These are phyloP conservation scores for Aeschynomene evenia DNA, from an alignment of 306 rosid genomes.

Conservation along the genomic window DNA sequence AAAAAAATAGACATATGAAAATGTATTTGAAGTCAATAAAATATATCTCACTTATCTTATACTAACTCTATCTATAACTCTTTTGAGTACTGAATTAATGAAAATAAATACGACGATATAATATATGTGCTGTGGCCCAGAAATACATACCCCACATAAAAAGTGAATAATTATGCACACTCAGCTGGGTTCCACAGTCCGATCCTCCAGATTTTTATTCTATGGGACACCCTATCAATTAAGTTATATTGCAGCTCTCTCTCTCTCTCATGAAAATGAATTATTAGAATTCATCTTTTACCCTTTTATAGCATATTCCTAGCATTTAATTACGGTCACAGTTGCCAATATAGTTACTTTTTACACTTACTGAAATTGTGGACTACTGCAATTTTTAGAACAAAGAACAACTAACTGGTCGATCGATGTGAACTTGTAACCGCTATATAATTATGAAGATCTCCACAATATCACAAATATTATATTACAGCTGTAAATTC, in stretches of 20 bases:
- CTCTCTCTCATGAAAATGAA: not conserved
- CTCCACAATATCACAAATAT: too few relatives aligned
- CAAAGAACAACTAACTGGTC: not conserved
- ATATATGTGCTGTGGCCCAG: not conserved
- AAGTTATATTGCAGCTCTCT: not conserved
- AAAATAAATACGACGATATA: too few relatives aligned
- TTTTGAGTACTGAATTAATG: too few relatives aligned
- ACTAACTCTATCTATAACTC: too few relatives aligned
- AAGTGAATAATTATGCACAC: slow-evolving; percentile 20
- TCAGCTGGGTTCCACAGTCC: slow-evolving; percentile 17
- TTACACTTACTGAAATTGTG: too few relatives aligned
- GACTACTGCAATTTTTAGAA: too few relatives aligned
- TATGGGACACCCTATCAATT: not conserved
- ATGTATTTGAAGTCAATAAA: too few relatives aligned
- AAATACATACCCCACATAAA: slow-evolving; percentile 12
- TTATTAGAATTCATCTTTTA: not conserved
- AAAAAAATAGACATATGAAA: too few relatives aligned
- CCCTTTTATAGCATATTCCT: not conserved
- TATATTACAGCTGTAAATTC: not conserved
- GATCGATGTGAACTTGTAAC: not conserved
- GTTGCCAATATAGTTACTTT: not conserved
- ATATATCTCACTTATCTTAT: too few relatives aligned
- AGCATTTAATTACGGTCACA: not conserved
- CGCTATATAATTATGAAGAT: not conserved
- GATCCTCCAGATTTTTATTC: not conserved